Conservation (phyloP, 2,329 filamentous ascomycete genomes). For the Aspergillus amoenus region DNA sequence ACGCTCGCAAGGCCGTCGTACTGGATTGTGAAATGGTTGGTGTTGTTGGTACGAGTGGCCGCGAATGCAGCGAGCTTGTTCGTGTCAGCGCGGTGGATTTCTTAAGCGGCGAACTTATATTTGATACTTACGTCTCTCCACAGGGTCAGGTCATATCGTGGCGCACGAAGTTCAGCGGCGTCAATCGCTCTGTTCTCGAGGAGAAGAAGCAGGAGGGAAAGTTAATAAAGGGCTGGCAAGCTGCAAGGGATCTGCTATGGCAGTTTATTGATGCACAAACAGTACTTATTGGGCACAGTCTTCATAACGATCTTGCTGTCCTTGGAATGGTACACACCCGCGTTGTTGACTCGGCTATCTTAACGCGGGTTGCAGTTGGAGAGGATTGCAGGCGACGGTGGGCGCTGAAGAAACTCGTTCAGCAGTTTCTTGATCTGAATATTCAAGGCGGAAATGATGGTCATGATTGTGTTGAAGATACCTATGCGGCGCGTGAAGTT, state of each 20-base stretch:
- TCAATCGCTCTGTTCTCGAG: background rate
- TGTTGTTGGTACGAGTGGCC: background rate
- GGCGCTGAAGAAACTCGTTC: background rate
- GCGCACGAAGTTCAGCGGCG: background rate
- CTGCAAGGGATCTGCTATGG: background rate
- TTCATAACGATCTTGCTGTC: background rate
- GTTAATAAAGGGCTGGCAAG: background rate
- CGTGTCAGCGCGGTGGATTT: background rate
- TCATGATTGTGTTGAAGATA: too few species aligned
- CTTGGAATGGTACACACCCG: background rate
- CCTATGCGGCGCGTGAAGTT: too few species aligned
- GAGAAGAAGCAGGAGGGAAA: background rate
- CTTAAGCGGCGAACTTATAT: background rate
- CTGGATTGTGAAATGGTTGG: slow-evolving; percentile 1
- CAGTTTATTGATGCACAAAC: background rate
- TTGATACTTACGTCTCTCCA: background rate
- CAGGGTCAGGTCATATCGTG: background rate
- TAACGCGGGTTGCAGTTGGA: background rate
- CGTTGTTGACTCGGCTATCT: background rate
- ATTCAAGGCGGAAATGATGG: too few species aligned
- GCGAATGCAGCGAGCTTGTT: background rate
- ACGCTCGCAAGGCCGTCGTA: background rate
- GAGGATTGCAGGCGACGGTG: background rate
- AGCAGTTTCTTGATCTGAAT: too few species aligned
- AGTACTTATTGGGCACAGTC: background rate